Evolutionary conservation across 2,329 filamentous ascomycete species (phyloP).

Genomic region (Colletotrichum magnum): DNA sequence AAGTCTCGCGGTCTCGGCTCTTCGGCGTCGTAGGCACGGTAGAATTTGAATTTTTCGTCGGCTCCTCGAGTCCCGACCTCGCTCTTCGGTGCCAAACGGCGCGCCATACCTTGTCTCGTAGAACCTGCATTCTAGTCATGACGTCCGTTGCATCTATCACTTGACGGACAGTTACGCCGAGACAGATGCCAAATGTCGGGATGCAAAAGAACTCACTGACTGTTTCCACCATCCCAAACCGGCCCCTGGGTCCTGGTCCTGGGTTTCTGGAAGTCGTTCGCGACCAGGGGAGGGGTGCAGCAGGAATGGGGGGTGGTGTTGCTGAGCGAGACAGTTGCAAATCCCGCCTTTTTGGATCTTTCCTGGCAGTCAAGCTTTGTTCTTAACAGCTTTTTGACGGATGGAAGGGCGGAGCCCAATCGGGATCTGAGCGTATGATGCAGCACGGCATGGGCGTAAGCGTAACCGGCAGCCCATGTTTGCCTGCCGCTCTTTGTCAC

Average conservation of each 20-base stretch:
- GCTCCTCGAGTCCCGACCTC: background rate
- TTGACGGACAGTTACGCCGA: background rate
- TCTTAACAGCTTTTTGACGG: conserved; percentile 27
- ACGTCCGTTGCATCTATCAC: background rate
- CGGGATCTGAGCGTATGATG: conserved; percentile 15
- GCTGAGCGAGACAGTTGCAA: conserved; percentile 34
- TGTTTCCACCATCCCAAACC: background rate
- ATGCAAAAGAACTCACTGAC: conserved; percentile 4
- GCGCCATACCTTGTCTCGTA: conserved; percentile 2
- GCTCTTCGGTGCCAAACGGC: conserved; percentile 7
- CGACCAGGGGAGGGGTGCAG: conserved; percentile 3
- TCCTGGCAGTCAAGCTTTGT: conserved; percentile 30
- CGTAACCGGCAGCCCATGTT: conserved; percentile 25
- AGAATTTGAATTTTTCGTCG: background rate
- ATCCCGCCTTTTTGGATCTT: conserved; percentile 38
- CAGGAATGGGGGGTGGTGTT: conserved; percentile 14
- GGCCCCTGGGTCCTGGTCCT: background rate
- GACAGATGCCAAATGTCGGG: background rate
- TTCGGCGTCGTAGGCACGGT: conserved; percentile 18
- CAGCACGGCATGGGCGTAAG: conserved; percentile 23
- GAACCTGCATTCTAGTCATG: background rate
- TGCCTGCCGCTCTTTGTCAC: conserved; percentile 23
- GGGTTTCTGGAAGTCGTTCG: conserved; percentile 4
- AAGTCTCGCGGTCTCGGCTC: conserved; percentile 32
- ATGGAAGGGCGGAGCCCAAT: conserved; percentile 37